Percentiles rank a stretch among this genome's conserved stretches.
These are phyloP conservation scores for Cantharellus anzutake DNA, from an alignment of 768 basidiomycete species.

Conservation along the genomic window DNA sequence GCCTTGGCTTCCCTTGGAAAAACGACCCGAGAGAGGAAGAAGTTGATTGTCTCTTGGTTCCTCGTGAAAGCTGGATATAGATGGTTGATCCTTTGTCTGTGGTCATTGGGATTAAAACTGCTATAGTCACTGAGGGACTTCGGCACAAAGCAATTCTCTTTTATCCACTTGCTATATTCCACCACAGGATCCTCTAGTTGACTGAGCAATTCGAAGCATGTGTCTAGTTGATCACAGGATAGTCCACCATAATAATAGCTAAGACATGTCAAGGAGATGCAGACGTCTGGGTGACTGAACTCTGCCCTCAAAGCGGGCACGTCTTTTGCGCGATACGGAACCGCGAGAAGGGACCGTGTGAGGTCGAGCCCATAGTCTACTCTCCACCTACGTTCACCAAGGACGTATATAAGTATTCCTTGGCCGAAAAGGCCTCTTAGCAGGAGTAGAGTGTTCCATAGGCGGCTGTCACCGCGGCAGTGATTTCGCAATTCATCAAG, in stretches of 20 bases:
- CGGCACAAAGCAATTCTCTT: slow-evolving; percentile 14
- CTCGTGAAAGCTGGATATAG: slow-evolving; percentile 20
- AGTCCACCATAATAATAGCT: slow-evolving; percentile 33
- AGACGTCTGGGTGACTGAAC: slow-evolving; percentile 34
- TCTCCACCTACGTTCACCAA: slow-evolving; percentile 7
- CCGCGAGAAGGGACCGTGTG: neutral
- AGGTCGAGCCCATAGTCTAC: slow-evolving; percentile 1
- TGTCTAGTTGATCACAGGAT: slow-evolving; percentile 19
- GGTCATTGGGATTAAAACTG: slow-evolving; percentile 27
- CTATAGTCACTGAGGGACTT: slow-evolving; percentile 15
- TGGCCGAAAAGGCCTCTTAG: slow-evolving; percentile 1
- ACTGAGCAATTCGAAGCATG: slow-evolving; percentile 21
- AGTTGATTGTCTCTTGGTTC: slow-evolving; percentile 26
- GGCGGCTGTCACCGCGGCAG: neutral
- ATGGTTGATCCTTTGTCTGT: slow-evolving; percentile 13
- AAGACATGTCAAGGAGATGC: slow-evolving; percentile 27
- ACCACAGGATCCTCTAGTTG: slow-evolving; percentile 23
- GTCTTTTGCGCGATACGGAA: slow-evolving; percentile 22
- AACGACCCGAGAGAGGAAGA: slow-evolving; percentile 27
- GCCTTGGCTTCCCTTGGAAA: slow-evolving; percentile 33
- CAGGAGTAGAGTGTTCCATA: slow-evolving; percentile 1
- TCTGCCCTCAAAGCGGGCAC: slow-evolving; percentile 27
- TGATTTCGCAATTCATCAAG: neutral
- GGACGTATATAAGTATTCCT: neutral
- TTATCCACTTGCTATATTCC: slow-evolving; percentile 26